Evolutionary conservation across 2,329 filamentous ascomycete genomes (phyloP).

Genomic region (Monosporascus sp.): DNA sequence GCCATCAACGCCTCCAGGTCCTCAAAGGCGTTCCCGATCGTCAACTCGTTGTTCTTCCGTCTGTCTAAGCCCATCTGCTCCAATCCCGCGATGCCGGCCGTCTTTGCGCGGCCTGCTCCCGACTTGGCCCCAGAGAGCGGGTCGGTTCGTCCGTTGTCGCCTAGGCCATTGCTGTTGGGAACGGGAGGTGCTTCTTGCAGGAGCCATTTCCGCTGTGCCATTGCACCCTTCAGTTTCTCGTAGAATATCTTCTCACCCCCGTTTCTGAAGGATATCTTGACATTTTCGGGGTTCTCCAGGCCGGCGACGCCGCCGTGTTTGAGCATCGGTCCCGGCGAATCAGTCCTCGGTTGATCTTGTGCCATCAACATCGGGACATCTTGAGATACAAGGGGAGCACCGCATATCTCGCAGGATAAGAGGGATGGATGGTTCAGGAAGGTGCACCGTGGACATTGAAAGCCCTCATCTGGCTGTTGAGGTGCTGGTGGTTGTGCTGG

Average conservation of each 20-base stretch:
- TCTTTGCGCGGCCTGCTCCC: conserved; percentile 41
- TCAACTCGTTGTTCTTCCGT: conserved; percentile 85
- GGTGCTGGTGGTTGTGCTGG: neutral
- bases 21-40: conserved; percentile 92
- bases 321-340: conserved; percentile 74
- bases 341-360: conserved; percentile 47
- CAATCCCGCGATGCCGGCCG: conserved; percentile 85
- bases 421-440: conserved; percentile 90
- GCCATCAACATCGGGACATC: conserved; percentile 34
- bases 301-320: conserved; percentile 31
- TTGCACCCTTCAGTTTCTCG: conserved; percentile 78
- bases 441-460: conserved; percentile 81
- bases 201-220: conserved; percentile 94
- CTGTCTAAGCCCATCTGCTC: conserved; percentile 80
- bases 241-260: conserved; percentile 88
- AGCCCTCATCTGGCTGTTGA: conserved; percentile 24
- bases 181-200: conserved; percentile 84
- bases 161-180: conserved; percentile 51
- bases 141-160: conserved; percentile 30
- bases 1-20: conserved; percentile 96
- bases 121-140: conserved; percentile 20
- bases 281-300: conserved; percentile 60
- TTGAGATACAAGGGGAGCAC: conserved; percentile 62
- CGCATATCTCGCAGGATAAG: conserved; percentile 84
- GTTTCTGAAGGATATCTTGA: conserved; percentile 87